phyloP scores from a whole-genome alignment of 2,329 filamentous ascomycete species.

The Cercospora nicotianae region DNA sequence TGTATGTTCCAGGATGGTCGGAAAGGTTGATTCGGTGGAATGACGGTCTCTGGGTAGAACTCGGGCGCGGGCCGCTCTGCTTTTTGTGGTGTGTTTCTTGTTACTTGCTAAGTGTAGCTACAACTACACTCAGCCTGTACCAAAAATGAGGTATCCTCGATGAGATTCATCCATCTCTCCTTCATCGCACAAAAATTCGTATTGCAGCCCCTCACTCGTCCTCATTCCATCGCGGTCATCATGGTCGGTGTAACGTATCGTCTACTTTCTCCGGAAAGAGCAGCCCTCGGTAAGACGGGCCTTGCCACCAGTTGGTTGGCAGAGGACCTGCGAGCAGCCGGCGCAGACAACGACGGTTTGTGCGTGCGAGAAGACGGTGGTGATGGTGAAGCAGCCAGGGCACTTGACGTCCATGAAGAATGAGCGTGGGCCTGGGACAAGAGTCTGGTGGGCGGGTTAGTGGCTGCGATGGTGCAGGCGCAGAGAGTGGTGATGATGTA shows the following conservation, averaged over 20 bases:
- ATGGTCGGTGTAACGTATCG: slow-evolving; percentile 37
- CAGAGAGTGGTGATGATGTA: slow-evolving; percentile 47
- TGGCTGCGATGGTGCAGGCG: background rate
- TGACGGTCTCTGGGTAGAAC: slow-evolving; percentile 3
- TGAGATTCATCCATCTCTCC: slow-evolving; percentile 5
- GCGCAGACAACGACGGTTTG: slow-evolving; percentile 99
- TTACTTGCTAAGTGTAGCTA: slow-evolving; percentile 14
- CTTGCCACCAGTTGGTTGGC: slow-evolving; percentile 99
- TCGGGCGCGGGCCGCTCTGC: background rate
- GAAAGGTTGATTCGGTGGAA: background rate
- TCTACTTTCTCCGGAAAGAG: slow-evolving; percentile 99
- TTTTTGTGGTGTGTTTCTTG: background rate
- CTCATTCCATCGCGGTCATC: slow-evolving; percentile 26
- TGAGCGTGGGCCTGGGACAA: slow-evolving; percentile 93
- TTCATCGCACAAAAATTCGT: slow-evolving; percentile 6
- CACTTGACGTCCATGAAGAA: slow-evolving; percentile 99
- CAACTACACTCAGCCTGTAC: slow-evolving; percentile 10
- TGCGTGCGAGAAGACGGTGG: slow-evolving; percentile 99
- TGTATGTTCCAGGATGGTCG: background rate
- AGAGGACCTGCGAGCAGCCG: slow-evolving; percentile 98
- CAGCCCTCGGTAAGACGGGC: slow-evolving; percentile 98
- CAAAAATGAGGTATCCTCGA: slow-evolving; percentile 7
- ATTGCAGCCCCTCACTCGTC: slow-evolving; percentile 1
- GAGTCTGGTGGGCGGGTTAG: slow-evolving; percentile 41
- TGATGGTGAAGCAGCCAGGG: slow-evolving; percentile 99